Conservation (phyloP, 495 filamentous ascomycete genomes). For the Aspergillus mulundensis region DNA sequence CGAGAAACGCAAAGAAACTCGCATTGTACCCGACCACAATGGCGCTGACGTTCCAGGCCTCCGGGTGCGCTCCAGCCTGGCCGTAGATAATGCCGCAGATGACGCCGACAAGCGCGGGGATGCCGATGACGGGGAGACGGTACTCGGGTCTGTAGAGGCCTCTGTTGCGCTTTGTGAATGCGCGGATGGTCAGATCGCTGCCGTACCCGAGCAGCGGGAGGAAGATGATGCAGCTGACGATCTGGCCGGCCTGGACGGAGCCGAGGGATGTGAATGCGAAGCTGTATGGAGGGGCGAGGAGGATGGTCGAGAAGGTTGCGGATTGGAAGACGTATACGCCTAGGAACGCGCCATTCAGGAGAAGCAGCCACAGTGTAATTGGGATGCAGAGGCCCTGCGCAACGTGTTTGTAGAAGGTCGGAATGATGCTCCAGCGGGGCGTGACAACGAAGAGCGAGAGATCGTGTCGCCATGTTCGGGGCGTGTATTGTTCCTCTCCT, state of each 20-base stretch:
- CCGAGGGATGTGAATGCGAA: conserved; percentile 19
- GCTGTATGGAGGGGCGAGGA: conserved; percentile 18
- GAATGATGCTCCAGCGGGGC: conserved; percentile 12
- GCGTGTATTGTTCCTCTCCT: conserved; percentile 7
- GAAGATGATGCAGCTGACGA: conserved; percentile 22
- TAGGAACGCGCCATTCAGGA: conserved; percentile 22
- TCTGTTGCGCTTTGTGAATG: conserved; percentile 11
- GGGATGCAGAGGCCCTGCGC: conserved; percentile 20
- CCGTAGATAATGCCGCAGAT: conserved; percentile 24
- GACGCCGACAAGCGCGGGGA: conserved; percentile 17
- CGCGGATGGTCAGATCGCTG: conserved; percentile 16
- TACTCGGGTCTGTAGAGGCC: conserved; percentile 23
- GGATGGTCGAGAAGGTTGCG: conserved; percentile 17
- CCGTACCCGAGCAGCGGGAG: conserved; percentile 24
- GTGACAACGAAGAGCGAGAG: conserved; percentile 9
- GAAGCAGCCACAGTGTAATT: conserved; percentile 20
- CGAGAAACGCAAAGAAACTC: conserved; percentile 25
- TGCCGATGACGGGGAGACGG: conserved; percentile 20
- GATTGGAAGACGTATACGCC: conserved; percentile 23
- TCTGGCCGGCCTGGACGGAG: conserved; percentile 24
- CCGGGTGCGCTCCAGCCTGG: conserved; percentile 16
- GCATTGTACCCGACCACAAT: conserved; percentile 21
- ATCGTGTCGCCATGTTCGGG: conserved; percentile 16
- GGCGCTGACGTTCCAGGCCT: conserved; percentile 14
- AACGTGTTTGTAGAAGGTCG: conserved; percentile 20